Evolutionary conservation across 2,329 filamentous ascomycete species (phyloP).

Genomic region (Falciphora oryzae): DNA sequence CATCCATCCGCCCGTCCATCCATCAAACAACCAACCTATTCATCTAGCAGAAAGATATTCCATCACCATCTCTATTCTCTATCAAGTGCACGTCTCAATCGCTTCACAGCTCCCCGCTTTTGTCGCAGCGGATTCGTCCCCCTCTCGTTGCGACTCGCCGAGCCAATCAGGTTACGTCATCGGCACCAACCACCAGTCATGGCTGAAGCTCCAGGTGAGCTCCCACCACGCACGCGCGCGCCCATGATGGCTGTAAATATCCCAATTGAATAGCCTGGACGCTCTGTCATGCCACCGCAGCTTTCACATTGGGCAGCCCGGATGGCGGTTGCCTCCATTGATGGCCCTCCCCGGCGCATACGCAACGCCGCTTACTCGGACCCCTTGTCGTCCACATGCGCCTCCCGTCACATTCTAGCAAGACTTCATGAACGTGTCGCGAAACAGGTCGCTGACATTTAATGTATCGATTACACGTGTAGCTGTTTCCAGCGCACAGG

Average conservation of each 20-base stretch:
- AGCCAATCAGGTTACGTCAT: slow-evolving; percentile 16
- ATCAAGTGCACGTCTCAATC: not conserved
- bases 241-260: not conserved
- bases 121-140: not conserved
- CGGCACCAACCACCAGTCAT: slow-evolving; percentile 13
- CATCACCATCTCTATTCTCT: not conserved
- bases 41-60: not conserved
- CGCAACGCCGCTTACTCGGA: not conserved
- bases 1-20: not conserved
- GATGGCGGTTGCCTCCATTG: not conserved
- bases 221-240: not conserved
- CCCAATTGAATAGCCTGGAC: not conserved
- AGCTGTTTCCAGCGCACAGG: not conserved
- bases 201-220: slow-evolving; percentile 14
- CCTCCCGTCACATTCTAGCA: not conserved
- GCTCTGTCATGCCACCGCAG: not conserved
- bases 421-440: not conserved
- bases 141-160: slow-evolving; percentile 1
- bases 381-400: not conserved
- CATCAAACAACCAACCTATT: not conserved
- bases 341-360: not conserved
- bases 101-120: not conserved
- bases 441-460: not conserved
- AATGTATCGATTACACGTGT: not conserved
- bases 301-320: not conserved